Evolutionary conservation across 805 yeast genomes (phyloP).

Genomic region (Diddensiella caesifluorescens): DNA sequence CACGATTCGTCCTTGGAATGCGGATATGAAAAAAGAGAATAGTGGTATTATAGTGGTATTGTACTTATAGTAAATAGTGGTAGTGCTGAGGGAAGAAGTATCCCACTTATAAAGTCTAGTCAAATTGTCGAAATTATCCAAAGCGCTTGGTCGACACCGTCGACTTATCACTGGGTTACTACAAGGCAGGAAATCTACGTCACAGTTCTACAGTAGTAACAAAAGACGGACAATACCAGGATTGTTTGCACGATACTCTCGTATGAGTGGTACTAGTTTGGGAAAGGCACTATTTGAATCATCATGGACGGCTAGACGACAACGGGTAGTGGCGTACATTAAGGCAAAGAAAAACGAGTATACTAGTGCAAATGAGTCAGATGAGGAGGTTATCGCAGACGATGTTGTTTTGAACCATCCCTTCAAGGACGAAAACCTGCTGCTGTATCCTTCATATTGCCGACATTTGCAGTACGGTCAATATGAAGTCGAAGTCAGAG

Average conservation of each 20-base stretch:
- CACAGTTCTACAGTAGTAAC: too few relatives aligned
- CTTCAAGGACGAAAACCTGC: slow-evolving; percentile 49
- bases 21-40: too few relatives aligned
- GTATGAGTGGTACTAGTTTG: neutral
- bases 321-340: slow-evolving; percentile 16
- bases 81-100: too few relatives aligned
- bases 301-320: slow-evolving; percentile 10
- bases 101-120: too few relatives aligned
- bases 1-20: too few relatives aligned
- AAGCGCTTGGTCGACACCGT: slow-evolving; percentile 1
- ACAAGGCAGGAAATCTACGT: neutral
- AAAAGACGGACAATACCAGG: too few relatives aligned
- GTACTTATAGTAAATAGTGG: too few relatives aligned
- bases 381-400: slow-evolving; percentile 6
- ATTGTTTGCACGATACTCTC: too few relatives aligned
- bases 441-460: slow-evolving; percentile 55
- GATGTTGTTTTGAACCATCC: slow-evolving; percentile 16
- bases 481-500: slow-evolving; percentile 59
- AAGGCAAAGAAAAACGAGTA: slow-evolving; percentile 18
- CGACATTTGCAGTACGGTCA: slow-evolving; percentile 32
- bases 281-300: neutral
- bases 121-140: neutral
- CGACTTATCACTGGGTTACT: neutral
- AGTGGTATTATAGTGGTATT: too few relatives aligned
- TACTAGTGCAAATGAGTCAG: slow-evolving; percentile 4